Evolutionary conservation across 805 yeast genomes (phyloP), one percentile per base, ranked within the genome.

Genomic region (Kockiozyma suomiensis): DNA sequence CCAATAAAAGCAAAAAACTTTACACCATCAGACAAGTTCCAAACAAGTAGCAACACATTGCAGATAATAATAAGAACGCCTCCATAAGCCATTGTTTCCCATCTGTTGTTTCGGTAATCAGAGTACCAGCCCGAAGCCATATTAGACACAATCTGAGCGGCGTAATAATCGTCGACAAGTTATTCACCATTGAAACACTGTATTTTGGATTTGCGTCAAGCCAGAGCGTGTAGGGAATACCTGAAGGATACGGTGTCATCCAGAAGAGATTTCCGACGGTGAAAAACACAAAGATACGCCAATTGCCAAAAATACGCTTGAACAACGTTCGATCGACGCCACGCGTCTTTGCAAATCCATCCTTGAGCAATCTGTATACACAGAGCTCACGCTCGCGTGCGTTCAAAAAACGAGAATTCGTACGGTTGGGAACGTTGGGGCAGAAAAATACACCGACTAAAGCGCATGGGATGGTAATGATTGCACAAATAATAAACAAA

Each of bases 381-480:
- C 83, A 81, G 28, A 84, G 71, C 62, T 79, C 73, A 49, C 82
- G 81, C 63, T 85, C 88, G 38, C 82, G 83, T 60, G 82, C 86
- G 0, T 83, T 77, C 25, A 84, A 70, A 66, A 76, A 82, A 17
- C 81, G 69, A 3, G 85, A 81, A 55, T 79, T 78, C 68, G 85
- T 81, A 12, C 56, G 78, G 50, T 78, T 73, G 12, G 90, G 90
- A n/a, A 87, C 85, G 54, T 89, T 90, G 6, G 90, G 90, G 57
- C 84, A 73, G 68, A 77, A 66, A 67, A 80, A 81, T 58, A 78
- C 75, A 0, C 87, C 87, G 54, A 82, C 62, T 6, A 85, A 10
- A 7, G 85, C 87, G 42, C 85, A 81, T 2, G 78, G 82, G 30
- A 85, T 68, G 5, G 86, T 82, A 49, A 87, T 79, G 50, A 82